These are phyloP conservation scores for Lachancea sp. DNA, from an alignment of 805 yeast species.

Conservation along the genomic window DNA sequence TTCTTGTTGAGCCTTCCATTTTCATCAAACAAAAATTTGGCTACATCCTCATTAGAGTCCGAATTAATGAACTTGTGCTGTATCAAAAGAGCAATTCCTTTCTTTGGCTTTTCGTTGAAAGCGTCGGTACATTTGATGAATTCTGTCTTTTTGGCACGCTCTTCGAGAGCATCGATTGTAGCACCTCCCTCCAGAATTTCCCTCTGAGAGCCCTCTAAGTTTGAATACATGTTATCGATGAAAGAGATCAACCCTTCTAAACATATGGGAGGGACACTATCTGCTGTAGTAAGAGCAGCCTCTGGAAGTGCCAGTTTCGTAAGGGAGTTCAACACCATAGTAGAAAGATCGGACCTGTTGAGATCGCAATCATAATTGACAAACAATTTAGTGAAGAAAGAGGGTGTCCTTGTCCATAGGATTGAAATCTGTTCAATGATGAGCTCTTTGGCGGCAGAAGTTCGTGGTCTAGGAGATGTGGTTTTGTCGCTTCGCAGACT, in stretches of 20 bases:
- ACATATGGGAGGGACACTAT: constrained; percentile 88
- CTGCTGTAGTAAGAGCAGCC: constrained; percentile 70
- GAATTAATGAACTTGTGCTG: constrained; percentile 57
- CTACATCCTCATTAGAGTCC: constrained; percentile 54
- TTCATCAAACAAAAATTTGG: constrained; percentile 67
- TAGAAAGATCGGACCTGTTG: constrained; percentile 73
- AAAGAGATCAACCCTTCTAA: constrained; percentile 78
- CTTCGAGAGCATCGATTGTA: constrained; percentile 21
- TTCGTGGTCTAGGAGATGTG: constrained; percentile 26
- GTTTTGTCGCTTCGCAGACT: constrained; percentile 33
- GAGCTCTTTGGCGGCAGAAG: constrained; percentile 60
- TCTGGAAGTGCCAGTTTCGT: constrained; percentile 81
- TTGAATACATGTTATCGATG: constrained; percentile 53
- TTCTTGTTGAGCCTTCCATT: constrained; percentile 84
- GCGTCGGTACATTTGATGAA: constrained; percentile 68
- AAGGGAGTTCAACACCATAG: constrained; percentile 58
- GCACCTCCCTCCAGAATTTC: constrained; percentile 1
- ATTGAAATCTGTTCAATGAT: constrained; percentile 79
- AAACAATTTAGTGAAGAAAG: constrained; percentile 68
- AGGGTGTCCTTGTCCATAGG: constrained; percentile 74
- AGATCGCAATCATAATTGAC: constrained; percentile 87
- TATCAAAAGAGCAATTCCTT: constrained; percentile 62
- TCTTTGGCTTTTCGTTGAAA: constrained; percentile 73
- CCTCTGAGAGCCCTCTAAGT: constrained; percentile 20
- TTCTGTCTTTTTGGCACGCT: constrained; percentile 53